A percentile compares a stretch with the other conserved stretches of the same genome.
phyloP scores from a whole-genome alignment of 2,329 filamentous ascomycete genomes.

The Penicillium sp. region DNA sequence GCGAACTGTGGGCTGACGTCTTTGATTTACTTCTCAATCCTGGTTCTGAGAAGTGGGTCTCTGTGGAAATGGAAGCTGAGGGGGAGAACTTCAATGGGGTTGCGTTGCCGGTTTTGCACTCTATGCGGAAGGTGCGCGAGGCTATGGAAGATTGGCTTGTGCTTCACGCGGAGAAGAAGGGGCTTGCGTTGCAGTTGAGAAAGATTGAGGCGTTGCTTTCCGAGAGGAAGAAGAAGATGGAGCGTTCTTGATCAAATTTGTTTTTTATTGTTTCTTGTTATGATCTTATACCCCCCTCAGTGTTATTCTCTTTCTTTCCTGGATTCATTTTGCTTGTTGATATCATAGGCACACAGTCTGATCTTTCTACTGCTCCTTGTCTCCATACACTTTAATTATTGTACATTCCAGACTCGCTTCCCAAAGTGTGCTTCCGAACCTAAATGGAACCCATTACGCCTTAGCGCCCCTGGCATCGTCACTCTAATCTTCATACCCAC shows the following conservation, averaged over 20 bases:
- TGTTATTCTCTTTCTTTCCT: neutral
- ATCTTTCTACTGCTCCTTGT: no score
- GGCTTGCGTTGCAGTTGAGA: slow-evolving; percentile 53
- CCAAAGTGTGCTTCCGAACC: no score
- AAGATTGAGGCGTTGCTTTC: slow-evolving; percentile 68
- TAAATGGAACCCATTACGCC: no score
- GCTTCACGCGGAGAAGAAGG: slow-evolving; percentile 77
- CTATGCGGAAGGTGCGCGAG: slow-evolving; percentile 67
- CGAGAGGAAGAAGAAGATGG: slow-evolving; percentile 48
- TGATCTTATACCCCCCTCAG: neutral
- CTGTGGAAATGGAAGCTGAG: slow-evolving; percentile 48
- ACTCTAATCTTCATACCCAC: no score
- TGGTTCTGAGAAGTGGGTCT: slow-evolving; percentile 54
- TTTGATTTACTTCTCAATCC: slow-evolving; percentile 89
- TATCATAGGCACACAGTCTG: neutral
- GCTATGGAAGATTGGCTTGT: slow-evolving; percentile 83
- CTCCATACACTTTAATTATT: no score
- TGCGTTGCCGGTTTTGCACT: slow-evolving; percentile 70
- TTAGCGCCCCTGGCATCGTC: no score
- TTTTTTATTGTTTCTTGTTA: neutral
- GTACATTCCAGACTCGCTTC: no score
- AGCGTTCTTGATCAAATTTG: slow-evolving; percentile 21
- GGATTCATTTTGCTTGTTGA: neutral
- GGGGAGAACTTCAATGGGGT: slow-evolving; percentile 2
- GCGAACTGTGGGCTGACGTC: slow-evolving; percentile 78